Conservation (phyloP, 2,329 filamentous ascomycete genomes). For the Xylaria sp. region DNA sequence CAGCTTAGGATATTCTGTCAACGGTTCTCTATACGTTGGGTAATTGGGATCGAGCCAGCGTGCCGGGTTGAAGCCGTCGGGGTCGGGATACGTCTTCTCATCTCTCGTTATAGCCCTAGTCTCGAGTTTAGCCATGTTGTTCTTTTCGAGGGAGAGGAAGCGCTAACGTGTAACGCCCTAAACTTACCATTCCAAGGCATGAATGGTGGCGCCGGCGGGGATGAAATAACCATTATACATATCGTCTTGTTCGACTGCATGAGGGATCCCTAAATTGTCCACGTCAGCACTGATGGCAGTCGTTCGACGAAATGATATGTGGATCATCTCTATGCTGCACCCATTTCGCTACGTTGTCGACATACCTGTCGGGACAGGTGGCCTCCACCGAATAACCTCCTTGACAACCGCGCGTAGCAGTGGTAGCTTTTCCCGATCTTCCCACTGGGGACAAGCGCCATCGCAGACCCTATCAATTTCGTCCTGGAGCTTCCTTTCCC, state of each 20-base stretch:
- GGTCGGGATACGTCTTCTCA: conserved; percentile 52
- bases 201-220: conserved; percentile 61
- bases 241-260: conserved; percentile 62
- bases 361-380: conserved; percentile 63
- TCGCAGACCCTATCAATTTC: conserved; percentile 59
- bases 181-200: conserved; percentile 62
- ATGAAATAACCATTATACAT: conserved; percentile 64
- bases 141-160: background rate
- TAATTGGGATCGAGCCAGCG: conserved; percentile 53
- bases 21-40: conserved; percentile 54
- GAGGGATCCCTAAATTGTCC: conserved; percentile 56
- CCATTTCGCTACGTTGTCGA: background rate
- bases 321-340: background rate
- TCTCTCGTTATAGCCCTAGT: conserved; percentile 58
- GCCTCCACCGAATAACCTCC: conserved; percentile 64
- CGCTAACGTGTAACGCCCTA: too few relatives aligned
- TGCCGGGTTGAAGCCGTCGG: conserved; percentile 53
- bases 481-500: conserved; percentile 55
- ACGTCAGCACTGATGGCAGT: conserved; percentile 9
- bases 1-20: conserved; percentile 53
- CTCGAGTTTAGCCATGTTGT: conserved; percentile 22
- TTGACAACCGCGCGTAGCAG: conserved; percentile 60
- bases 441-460: conserved; percentile 58
- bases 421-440: conserved; percentile 58
- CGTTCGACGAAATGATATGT: background rate